Conservation (phyloP, 805 yeast genomes). For the Sugiyamaella floridensis region DNA sequence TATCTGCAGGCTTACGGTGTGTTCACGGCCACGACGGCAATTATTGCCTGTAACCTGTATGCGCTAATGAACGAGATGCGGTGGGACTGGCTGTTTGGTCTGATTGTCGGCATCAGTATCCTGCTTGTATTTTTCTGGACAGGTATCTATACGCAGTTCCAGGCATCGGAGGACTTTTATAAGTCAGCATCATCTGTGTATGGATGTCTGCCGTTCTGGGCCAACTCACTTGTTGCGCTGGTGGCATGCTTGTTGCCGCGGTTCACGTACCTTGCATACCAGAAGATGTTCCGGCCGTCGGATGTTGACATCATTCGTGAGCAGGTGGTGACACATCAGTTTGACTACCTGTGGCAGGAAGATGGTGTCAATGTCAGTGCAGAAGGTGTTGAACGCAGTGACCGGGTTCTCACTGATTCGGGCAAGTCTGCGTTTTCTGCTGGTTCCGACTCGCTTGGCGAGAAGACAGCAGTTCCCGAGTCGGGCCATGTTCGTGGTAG, state of each 20-base stretch:
- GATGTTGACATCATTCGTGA: slow-evolving; percentile 65
- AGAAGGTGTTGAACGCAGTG: background rate
- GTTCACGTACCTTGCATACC: slow-evolving; percentile 44
- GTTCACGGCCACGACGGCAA: slow-evolving; percentile 49
- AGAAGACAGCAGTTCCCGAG: slow-evolving; percentile 2
- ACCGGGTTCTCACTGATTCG: background rate
- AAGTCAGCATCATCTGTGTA: slow-evolving; percentile 54
- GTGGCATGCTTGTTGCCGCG: slow-evolving; percentile 53
- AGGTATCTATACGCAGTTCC: slow-evolving; percentile 56
- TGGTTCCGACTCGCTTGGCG: slow-evolving; percentile 3
- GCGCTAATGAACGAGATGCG: slow-evolving; percentile 56
- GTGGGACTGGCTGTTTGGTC: slow-evolving; percentile 63
- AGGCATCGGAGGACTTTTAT: slow-evolving; percentile 49
- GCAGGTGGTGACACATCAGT: slow-evolving; percentile 42
- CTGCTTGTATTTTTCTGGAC: slow-evolving; percentile 62
- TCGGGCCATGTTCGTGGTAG: slow-evolving; percentile 1
- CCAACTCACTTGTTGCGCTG: slow-evolving; percentile 45
- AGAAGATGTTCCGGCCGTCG: slow-evolving; percentile 45
- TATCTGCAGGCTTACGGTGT: slow-evolving; percentile 63
- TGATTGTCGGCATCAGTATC: slow-evolving; percentile 48
- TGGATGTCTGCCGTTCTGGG: slow-evolving; percentile 58
- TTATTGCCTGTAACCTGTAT: slow-evolving; percentile 53
- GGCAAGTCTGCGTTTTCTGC: background rate
- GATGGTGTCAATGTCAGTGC: background rate
- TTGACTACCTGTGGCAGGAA: slow-evolving; percentile 19